Evolutionary conservation across 371 early-diverging fungal species (phyloP).

Genomic region (Apophysomyces variabilis): DNA sequence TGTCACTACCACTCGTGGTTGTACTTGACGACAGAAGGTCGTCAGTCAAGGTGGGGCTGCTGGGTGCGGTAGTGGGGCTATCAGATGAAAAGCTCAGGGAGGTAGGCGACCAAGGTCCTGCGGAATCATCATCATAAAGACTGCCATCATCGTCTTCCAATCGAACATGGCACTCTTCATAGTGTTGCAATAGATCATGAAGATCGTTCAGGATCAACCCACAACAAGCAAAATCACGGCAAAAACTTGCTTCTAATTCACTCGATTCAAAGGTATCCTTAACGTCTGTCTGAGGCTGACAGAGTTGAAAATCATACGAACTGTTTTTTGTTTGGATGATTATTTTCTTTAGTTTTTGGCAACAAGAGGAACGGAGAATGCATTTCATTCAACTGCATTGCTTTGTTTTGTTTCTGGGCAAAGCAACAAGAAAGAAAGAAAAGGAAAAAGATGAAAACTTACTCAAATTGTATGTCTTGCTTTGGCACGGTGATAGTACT

Average conservation of each 20-base stretch:
- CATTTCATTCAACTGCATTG: not conserved
- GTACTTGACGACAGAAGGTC: conserved; percentile 12
- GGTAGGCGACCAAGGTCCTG: conserved; percentile 11
- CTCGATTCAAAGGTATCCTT: conserved; percentile 75
- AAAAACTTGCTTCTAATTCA: conserved; percentile 84
- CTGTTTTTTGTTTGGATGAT: conserved; percentile 8
- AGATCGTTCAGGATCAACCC: conserved; percentile 80
- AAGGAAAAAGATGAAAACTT: conserved; percentile 17
- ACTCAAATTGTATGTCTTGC: conserved; percentile 46
- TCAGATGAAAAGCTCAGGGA: conserved; percentile 16
- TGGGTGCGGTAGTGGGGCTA: conserved; percentile 27
- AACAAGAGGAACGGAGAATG: conserved; percentile 5
- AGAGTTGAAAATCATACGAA: conserved; percentile 41
- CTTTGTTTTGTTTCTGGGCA: not conserved
- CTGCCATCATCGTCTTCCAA: conserved; percentile 73
- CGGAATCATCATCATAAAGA: conserved; percentile 26
- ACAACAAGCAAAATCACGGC: conserved; percentile 92
- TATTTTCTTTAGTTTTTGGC: not conserved
- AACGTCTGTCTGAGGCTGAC: conserved; percentile 40
- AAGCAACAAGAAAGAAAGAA: not conserved
- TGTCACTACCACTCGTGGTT: not conserved
- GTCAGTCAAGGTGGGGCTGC: conserved; percentile 27
- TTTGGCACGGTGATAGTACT: conserved; percentile 47
- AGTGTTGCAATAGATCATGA: conserved; percentile 91
- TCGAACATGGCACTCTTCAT: conserved; percentile 89